Evolutionary conservation across 352 stramenopile genomes (phyloP).

Genomic region (Pythium graminicola): DNA sequence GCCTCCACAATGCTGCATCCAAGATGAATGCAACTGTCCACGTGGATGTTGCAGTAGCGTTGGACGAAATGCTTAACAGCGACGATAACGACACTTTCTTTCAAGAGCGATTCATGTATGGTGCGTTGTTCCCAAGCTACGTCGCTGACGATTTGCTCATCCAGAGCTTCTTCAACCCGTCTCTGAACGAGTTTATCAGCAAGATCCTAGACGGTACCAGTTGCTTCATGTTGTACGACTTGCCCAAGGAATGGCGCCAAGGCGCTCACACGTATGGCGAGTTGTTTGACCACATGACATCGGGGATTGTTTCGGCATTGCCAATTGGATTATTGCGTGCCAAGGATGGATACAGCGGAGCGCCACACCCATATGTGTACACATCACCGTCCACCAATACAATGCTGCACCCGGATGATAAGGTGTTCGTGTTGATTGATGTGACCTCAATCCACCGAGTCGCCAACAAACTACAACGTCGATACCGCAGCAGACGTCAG

Average conservation of each 20-base stretch:
- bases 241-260: constrained; percentile 50
- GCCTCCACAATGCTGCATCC: constrained; percentile 45
- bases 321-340: constrained; percentile 70
- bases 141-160: constrained; percentile 79
- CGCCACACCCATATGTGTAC: constrained; percentile 76
- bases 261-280: constrained; percentile 53
- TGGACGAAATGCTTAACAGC: constrained; percentile 33
- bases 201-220: constrained; percentile 80
- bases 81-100: constrained; percentile 78
- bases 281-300: constrained; percentile 75
- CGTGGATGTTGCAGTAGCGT: constrained; percentile 4
- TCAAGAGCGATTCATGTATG: constrained; percentile 81
- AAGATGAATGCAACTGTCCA: constrained; percentile 32
- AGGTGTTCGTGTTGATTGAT: constrained; percentile 80
- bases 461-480: constrained; percentile 68
- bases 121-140: constrained; percentile 70
- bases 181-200: constrained; percentile 76
- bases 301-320: constrained; percentile 56
- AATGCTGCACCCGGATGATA: constrained; percentile 60
- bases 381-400: constrained; percentile 60
- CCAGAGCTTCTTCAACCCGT: constrained; percentile 85
- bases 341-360: constrained; percentile 35
- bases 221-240: constrained; percentile 79
- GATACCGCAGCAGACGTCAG: constrained; percentile 41
- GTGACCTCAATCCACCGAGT: constrained; percentile 61